Evolutionary conservation across 2,329 filamentous ascomycete genomes (phyloP), one percentile per base, ranked within the genome.

Genomic region (Aspergillus latus): DNA sequence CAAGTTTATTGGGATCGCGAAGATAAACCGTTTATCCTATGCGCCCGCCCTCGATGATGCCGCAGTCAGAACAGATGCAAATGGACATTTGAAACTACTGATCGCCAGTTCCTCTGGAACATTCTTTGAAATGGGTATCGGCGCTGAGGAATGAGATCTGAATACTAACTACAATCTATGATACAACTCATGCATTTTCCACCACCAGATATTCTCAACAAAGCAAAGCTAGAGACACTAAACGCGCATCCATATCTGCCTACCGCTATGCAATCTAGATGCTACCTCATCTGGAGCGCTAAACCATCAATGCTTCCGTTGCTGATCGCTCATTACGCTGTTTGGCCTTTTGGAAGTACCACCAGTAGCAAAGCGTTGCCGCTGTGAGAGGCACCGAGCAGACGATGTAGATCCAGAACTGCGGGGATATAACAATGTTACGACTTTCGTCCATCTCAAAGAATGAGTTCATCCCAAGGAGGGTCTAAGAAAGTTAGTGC

Each of bases 391-490:
- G 42, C 4, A 64, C 59, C 0, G 74, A 64, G 28, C 63, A 62
- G 3, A 72, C 56, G 6, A 74, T 42, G 37, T 70, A 76, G 53
- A 76, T 76, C 74, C 74, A 76, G 21, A 76, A 65, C 62, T 71
- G 71, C 7, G 68, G 61, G 2, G 71, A 71, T 4, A 65, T 64
- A n/a, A 72, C 58, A 9, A 75, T 66, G 4, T 62, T 53, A 10
- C 60, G 60, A 5, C 62, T 69, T 1, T 66, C 51, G 34, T 75
- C 67, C 57, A 73, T 62, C 21, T 66, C 67, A 48, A 76, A 76
- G 49, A 76, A 66, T 2, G 52, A 72, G 60, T 75, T 76, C 74
- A 76, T 76, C 2, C 74, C 74, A 52, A 76, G 74, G 45, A 76
- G 68, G 1, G 74, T 72, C 71, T 72, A 30, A 5, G n/a, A 9